A percentile compares a stretch with the other conserved stretches of the same genome.
Conservation (phyloP, 208 protist genomes). For the Trypanosoma scelopori region DNA sequence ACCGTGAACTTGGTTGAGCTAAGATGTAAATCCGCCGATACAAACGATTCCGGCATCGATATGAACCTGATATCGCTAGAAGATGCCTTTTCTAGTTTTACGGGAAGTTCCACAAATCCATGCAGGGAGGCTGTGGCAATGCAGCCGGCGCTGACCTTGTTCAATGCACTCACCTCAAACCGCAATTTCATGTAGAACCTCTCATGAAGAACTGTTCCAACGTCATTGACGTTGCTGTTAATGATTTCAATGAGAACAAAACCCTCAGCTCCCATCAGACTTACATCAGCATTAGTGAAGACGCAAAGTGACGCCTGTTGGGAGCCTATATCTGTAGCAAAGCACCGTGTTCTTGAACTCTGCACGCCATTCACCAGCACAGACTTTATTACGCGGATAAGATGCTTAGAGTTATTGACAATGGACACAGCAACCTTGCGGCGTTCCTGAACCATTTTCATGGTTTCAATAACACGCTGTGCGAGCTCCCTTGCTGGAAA, state of each 20-base stretch:
- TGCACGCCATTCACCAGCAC: slow-evolving; percentile 51
- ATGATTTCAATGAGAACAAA: slow-evolving; percentile 67
- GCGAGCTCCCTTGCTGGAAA: slow-evolving; percentile 12
- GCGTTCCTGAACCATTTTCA: slow-evolving; percentile 7
- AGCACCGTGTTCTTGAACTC: slow-evolving; percentile 43
- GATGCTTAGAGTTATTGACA: slow-evolving; percentile 20
- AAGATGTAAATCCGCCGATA: slow-evolving; percentile 1
- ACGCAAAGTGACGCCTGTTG: slow-evolving; percentile 57
- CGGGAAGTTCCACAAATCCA: slow-evolving; percentile 42
- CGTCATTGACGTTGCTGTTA: slow-evolving; percentile 34
- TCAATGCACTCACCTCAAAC: slow-evolving; percentile 71
- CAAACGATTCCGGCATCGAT: slow-evolving; percentile 20
- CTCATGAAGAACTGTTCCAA: slow-evolving; percentile 17
- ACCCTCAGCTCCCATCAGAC: slow-evolving; percentile 65
- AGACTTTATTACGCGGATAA: slow-evolving; percentile 14
- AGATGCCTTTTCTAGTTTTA: slow-evolving; percentile 17
- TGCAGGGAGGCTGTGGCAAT: slow-evolving; percentile 31
- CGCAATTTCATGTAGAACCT: slow-evolving; percentile 58
- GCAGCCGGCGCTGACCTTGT: slow-evolving; percentile 53
- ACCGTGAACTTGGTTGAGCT: slow-evolving; percentile 17
- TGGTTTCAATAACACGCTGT: slow-evolving; percentile 15
- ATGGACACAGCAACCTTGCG: slow-evolving; percentile 12
- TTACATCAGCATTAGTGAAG: slow-evolving; percentile 68
- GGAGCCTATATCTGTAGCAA: slow-evolving; percentile 42
- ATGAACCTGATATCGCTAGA: slow-evolving; percentile 1